Evolutionary conservation across 2,329 filamentous ascomycete genomes (phyloP).

Genomic region (Nigrospora osmanthi): DNA sequence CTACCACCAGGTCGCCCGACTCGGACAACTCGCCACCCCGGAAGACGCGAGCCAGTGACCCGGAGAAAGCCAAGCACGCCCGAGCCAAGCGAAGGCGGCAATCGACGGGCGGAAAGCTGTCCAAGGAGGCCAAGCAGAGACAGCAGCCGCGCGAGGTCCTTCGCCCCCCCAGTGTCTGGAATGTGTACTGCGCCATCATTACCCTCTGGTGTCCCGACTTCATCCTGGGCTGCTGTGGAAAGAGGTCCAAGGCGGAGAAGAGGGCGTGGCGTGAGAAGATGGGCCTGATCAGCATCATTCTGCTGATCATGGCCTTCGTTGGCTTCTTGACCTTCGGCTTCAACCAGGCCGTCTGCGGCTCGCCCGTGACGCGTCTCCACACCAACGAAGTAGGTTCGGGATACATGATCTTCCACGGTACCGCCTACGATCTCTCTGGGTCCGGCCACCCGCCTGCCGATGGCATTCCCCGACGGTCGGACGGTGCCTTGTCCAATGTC

Average conservation of each 20-base stretch:
- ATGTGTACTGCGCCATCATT: slow-evolving; percentile 85
- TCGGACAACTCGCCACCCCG: slow-evolving; percentile 35
- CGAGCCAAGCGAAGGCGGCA: slow-evolving; percentile 30
- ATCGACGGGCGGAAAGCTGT: slow-evolving; percentile 52
- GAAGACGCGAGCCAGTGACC: slow-evolving; percentile 24
- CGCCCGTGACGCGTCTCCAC: slow-evolving; percentile 63
- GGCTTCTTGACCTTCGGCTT: slow-evolving; percentile 97
- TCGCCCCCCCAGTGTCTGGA: slow-evolving; percentile 83
- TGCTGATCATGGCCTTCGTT: slow-evolving; percentile 79
- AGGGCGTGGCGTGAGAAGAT: slow-evolving; percentile 98
- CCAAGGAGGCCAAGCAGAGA: slow-evolving; percentile 46
- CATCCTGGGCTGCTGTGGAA: slow-evolving; percentile 77
- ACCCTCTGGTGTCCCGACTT: slow-evolving; percentile 94
- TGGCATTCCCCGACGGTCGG: slow-evolving; percentile 56
- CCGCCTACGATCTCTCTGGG: slow-evolving; percentile 72
- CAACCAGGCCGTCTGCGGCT: slow-evolving; percentile 76
- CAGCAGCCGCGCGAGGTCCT: slow-evolving; percentile 54
- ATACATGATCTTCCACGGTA: slow-evolving; percentile 95
- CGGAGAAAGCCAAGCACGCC: slow-evolving; percentile 27
- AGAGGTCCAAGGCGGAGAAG: slow-evolving; percentile 76
- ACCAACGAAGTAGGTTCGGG: slow-evolving; percentile 74
- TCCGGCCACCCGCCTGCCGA: slow-evolving; percentile 74
- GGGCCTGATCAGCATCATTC: slow-evolving; percentile 88
- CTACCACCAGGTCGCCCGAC: slow-evolving; percentile 37
- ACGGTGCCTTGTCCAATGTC: slow-evolving; percentile 60